Evolutionary conservation across 2,329 filamentous ascomycete genomes (phyloP).

Genomic region (Microsporum ferrugineum): DNA sequence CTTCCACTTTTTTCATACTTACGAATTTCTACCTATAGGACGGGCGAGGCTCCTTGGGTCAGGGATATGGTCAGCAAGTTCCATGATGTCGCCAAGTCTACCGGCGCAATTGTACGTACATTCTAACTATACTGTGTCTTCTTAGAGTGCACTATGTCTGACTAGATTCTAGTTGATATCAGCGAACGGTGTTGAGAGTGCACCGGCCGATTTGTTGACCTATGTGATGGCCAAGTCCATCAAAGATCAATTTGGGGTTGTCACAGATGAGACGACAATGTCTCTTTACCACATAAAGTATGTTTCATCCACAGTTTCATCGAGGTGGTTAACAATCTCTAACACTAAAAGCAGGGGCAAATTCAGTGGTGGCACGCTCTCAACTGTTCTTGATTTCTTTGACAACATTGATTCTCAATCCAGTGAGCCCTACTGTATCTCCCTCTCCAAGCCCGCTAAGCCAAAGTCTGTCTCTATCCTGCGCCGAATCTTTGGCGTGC

Average conservation of each 20-base stretch:
- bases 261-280: constrained; percentile 42
- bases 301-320: constrained; percentile 7
- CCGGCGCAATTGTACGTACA: constrained; percentile 45
- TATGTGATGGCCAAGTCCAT: constrained; percentile 44
- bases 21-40: constrained; percentile 26
- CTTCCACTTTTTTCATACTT: background rate
- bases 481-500: constrained; percentile 39
- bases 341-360: constrained; percentile 15
- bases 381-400: constrained; percentile 51
- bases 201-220: constrained; percentile 46
- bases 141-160: constrained; percentile 1
- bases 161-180: constrained; percentile 42
- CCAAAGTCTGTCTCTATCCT: constrained; percentile 18
- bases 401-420: constrained; percentile 28
- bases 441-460: constrained; percentile 23
- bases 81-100: constrained; percentile 47
- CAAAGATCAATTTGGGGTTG: constrained; percentile 40
- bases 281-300: constrained; percentile 45
- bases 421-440: constrained; percentile 38
- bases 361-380: constrained; percentile 51
- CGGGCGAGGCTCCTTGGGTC: constrained; percentile 55
- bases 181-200: constrained; percentile 50
- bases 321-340: background rate
- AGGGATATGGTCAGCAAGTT: constrained; percentile 52
- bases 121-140: background rate